These are phyloP conservation scores for Medicago lupulina DNA, from an alignment of 306 rosid genomes.

Conservation along the genomic window DNA sequence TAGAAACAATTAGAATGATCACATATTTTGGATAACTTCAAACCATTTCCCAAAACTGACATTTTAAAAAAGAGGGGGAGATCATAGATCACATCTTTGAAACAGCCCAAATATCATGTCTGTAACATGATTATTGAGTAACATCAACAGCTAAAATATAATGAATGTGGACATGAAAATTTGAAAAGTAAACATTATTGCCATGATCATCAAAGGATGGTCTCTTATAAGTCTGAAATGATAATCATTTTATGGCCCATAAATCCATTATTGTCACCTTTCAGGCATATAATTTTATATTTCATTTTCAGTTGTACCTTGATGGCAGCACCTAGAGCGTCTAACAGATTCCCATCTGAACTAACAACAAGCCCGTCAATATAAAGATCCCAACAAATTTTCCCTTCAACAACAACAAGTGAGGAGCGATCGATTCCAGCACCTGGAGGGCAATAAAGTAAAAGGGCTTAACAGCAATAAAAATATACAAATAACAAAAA, in stretches of 20 bases:
- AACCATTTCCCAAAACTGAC: slow-evolving; percentile 2
- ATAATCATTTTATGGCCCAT: background rate
- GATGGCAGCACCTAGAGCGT: slow-evolving; percentile 83
- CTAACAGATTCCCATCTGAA: slow-evolving; percentile 88
- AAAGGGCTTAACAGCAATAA: background rate
- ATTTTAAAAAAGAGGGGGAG: background rate
- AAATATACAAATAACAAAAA: background rate
- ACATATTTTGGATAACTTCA: background rate
- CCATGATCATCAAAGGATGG: slow-evolving; percentile 9
- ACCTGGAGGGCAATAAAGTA: slow-evolving; percentile 48
- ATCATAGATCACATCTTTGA: background rate
- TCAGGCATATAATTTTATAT: slow-evolving; percentile 6
- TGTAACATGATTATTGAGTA: background rate
- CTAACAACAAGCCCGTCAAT: slow-evolving; percentile 82
- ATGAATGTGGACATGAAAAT: slow-evolving; percentile 10
- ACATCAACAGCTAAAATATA: slow-evolving; percentile 25
- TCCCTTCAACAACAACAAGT: slow-evolving; percentile 72
- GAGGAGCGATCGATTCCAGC: slow-evolving; percentile 84
- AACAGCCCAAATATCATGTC: slow-evolving; percentile 1
- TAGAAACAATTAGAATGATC: slow-evolving; percentile 3
- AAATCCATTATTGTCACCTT: background rate
- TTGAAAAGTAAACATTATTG: slow-evolving; percentile 10
- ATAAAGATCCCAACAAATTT: slow-evolving; percentile 93
- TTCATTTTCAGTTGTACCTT: slow-evolving; percentile 57
- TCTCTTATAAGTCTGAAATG: slow-evolving; percentile 2